Percentiles rank a stretch among this genome's conserved stretches.
Conservation (phyloP, 495 filamentous ascomycete species). For the Viridothelium virens region DNA sequence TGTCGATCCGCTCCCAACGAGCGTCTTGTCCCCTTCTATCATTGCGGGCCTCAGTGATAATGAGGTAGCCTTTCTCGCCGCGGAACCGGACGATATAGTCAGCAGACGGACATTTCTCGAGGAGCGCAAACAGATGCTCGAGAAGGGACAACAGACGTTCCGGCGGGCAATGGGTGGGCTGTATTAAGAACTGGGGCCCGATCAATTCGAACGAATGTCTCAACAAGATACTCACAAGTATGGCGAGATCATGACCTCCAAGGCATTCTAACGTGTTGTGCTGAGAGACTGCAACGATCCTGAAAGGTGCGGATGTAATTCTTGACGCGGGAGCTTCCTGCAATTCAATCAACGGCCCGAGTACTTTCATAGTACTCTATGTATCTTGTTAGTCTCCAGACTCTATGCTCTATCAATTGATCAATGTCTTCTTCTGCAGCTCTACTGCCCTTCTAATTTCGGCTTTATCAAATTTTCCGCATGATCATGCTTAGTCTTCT, state of each 20-base stretch:
- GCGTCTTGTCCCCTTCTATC: conserved; percentile 28
- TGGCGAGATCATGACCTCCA: too few species aligned
- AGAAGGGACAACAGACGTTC: conserved; percentile 31
- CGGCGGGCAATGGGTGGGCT: conserved; percentile 4
- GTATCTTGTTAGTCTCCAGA: neutral
- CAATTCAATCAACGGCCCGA: too few species aligned
- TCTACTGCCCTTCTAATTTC: conserved; percentile 26
- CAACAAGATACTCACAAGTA: too few species aligned
- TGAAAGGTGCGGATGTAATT: too few species aligned
- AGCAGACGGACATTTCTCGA: conserved; percentile 22
- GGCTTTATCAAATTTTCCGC: conserved; percentile 37
- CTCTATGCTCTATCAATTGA: conserved; percentile 1
- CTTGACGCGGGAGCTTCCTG: too few species aligned
- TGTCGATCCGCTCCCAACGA: conserved; percentile 25
- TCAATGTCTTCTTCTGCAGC: neutral
- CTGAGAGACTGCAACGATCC: too few species aligned
- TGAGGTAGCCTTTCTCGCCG: conserved; percentile 27
- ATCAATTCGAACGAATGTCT: too few species aligned
- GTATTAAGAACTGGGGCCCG: neutral
- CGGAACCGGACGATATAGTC: conserved; percentile 25
- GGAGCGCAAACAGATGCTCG: conserved; percentile 21
- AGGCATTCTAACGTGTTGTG: too few species aligned
- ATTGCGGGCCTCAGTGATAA: conserved; percentile 28
- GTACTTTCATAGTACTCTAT: too few species aligned
- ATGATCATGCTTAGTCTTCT: conserved; percentile 40